Conservation (phyloP, 495 filamentous ascomycete genomes). For the Emericellopsis terricola region DNA sequence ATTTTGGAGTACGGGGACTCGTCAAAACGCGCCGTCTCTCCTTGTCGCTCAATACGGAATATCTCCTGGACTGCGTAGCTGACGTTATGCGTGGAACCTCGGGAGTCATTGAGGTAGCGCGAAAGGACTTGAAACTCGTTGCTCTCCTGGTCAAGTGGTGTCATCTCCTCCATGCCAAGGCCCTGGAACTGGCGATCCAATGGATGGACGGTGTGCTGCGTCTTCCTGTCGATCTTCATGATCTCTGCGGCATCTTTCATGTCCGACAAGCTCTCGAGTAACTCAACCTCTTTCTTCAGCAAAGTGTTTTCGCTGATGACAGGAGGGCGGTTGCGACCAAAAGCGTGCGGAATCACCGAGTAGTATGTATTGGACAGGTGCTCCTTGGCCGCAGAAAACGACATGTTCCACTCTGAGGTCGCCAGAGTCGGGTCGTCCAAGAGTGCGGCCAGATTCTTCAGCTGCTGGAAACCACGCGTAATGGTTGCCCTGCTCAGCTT, state of each 20-base stretch:
- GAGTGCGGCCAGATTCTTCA: slow-evolving; percentile 56
- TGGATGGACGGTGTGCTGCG: slow-evolving; percentile 32
- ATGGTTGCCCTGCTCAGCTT: slow-evolving; percentile 68
- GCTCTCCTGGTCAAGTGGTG: slow-evolving; percentile 36
- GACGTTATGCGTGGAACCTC: slow-evolving; percentile 38
- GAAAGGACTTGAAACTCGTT: slow-evolving; percentile 45
- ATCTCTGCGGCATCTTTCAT: slow-evolving; percentile 71
- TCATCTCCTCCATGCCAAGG: slow-evolving; percentile 60
- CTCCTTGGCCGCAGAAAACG: slow-evolving; percentile 25
- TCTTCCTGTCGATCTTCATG: slow-evolving; percentile 41
- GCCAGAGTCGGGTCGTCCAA: slow-evolving; percentile 31
- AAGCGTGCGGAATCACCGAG: slow-evolving; percentile 64
- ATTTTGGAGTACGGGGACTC: slow-evolving; percentile 14
- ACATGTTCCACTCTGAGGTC: slow-evolving; percentile 22
- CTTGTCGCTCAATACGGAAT: slow-evolving; percentile 65
- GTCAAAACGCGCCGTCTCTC: slow-evolving; percentile 53
- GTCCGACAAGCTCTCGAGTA: slow-evolving; percentile 60
- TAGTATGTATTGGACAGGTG: slow-evolving; percentile 58
- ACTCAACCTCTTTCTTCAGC: slow-evolving; percentile 55
- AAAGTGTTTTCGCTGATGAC: slow-evolving; percentile 32
- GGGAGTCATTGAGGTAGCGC: slow-evolving; percentile 46
- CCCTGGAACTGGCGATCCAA: slow-evolving; percentile 55
- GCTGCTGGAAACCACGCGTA: slow-evolving; percentile 44
- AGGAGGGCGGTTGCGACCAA: slow-evolving; percentile 55
- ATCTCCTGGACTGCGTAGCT: slow-evolving; percentile 51